Conservation (phyloP, 768 basidiomycete species). For the Podaxis rugospora region DNA sequence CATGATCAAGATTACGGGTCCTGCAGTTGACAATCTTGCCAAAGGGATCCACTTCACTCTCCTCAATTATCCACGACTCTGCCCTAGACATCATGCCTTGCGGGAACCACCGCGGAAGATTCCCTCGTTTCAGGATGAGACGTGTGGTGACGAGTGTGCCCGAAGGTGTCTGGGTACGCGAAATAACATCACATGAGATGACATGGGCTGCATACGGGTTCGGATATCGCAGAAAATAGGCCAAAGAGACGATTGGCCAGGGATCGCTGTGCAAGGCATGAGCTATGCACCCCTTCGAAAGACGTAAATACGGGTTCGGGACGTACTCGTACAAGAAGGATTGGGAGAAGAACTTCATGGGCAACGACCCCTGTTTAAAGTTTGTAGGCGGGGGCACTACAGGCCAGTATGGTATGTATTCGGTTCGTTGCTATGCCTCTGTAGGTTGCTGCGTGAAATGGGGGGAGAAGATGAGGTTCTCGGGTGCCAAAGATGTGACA, state of each 20-base stretch:
- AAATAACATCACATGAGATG: constrained; percentile 92
- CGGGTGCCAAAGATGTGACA: background rate
- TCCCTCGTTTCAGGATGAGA: constrained; percentile 87
- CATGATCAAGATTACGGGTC: constrained; percentile 90
- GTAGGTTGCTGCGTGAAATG: background rate
- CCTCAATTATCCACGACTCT: constrained; percentile 93
- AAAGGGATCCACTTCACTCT: constrained; percentile 87
- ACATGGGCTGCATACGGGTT: constrained; percentile 94
- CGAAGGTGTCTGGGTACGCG: constrained; percentile 65
- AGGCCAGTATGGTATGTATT: background rate
- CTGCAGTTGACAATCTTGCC: constrained; percentile 71
- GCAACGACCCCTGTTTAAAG: constrained; percentile 24
- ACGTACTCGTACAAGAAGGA: constrained; percentile 53
- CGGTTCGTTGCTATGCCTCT: constrained; percentile 1
- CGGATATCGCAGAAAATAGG: constrained; percentile 93
- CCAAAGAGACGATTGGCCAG: constrained; percentile 88
- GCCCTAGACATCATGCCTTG: constrained; percentile 76
- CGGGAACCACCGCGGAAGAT: constrained; percentile 90
- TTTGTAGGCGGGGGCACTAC: background rate
- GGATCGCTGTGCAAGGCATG: constrained; percentile 61
- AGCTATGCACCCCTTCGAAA: constrained; percentile 11
- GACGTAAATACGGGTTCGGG: background rate
- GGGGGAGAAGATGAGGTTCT: background rate
- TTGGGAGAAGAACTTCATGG: constrained; percentile 56
- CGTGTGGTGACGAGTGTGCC: constrained; percentile 84